Percentiles rank a stretch among this genome's conserved stretches.
These are phyloP conservation scores for Suhomyces sp. DNA, from an alignment of 805 yeast species.

Conservation along the genomic window DNA sequence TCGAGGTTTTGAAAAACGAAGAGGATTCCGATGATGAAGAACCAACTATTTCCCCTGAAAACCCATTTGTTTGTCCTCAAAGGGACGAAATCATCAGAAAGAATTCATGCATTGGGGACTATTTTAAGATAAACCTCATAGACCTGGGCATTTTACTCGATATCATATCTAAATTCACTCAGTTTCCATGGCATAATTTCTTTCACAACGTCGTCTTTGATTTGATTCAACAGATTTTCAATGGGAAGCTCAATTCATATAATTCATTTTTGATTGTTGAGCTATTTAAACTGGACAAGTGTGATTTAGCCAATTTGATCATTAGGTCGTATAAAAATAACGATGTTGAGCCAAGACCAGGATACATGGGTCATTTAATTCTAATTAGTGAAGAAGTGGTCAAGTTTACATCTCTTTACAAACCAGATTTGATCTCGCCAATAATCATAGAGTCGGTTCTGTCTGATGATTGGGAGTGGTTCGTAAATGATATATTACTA, in stretches of 20 bases:
- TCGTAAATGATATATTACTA: constrained; percentile 46
- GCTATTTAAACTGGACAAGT: constrained; percentile 26
- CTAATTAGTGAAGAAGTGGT: constrained; percentile 94
- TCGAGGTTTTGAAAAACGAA: constrained; percentile 26
- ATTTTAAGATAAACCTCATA: constrained; percentile 73
- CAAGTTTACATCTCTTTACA: constrained; percentile 67
- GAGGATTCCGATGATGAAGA: constrained; percentile 45
- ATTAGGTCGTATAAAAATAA: constrained; percentile 42
- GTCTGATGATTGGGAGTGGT: constrained; percentile 49
- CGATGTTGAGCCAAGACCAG: constrained; percentile 59
- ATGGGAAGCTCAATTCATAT: constrained; percentile 89
- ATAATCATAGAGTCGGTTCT: constrained; percentile 23
- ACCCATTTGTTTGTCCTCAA: constrained; percentile 40
- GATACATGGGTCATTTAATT: constrained; percentile 96
- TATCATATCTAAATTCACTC: constrained; percentile 72
- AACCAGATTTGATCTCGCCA: constrained; percentile 56
- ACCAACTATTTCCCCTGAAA: constrained; percentile 41
- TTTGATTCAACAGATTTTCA: constrained; percentile 88
- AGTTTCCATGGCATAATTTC: constrained; percentile 95
- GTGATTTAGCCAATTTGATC: constrained; percentile 40
- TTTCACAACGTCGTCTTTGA: constrained; percentile 97
- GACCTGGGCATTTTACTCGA: constrained; percentile 69
- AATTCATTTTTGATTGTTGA: constrained; percentile 49
- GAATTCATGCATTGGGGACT: constrained; percentile 81
- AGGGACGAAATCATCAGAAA: constrained; percentile 37